A percentile compares a stretch with the other conserved stretches of the same genome.
phyloP scores from a whole-genome alignment of 345 rosid species.

The Mercurialis annua region DNA sequence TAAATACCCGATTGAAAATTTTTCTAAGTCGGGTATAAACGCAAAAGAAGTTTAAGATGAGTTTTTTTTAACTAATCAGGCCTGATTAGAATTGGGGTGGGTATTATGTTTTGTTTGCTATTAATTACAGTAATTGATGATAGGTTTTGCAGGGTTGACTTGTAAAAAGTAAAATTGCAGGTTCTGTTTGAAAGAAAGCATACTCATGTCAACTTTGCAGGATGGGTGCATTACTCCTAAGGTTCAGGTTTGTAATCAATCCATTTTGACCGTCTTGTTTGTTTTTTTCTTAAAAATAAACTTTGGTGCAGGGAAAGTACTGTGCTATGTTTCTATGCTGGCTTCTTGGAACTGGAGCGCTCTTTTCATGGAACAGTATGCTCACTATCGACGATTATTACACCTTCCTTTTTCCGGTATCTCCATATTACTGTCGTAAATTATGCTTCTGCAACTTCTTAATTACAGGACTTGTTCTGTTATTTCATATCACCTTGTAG shows the following conservation, averaged over 20 bases:
- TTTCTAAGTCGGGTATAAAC: too few relatives aligned
- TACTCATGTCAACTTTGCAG: conserved; percentile 24
- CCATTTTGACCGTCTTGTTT: conserved; percentile 6
- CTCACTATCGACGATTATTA: conserved; percentile 74
- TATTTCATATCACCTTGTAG: background rate
- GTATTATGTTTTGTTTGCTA: too few relatives aligned
- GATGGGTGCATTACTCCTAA: conserved; percentile 18
- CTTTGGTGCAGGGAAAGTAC: conserved; percentile 76
- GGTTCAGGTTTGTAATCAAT: conserved; percentile 33
- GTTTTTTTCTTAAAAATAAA: too few relatives aligned
- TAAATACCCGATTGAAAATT: too few relatives aligned
- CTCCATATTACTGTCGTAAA: background rate
- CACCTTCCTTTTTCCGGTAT: conserved; percentile 56
- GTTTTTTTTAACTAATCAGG: too few relatives aligned
- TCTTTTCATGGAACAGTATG: conserved; percentile 85
- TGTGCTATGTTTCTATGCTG: conserved; percentile 67
- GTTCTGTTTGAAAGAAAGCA: background rate
- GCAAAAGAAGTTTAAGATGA: too few relatives aligned
- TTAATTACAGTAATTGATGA: too few relatives aligned
- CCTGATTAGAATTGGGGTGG: too few relatives aligned
- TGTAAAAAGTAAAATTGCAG: conserved; percentile 18
- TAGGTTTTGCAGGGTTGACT: background rate
- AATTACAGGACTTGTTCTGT: too few relatives aligned
- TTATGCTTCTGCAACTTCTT: background rate
- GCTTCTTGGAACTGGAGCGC: conserved; percentile 77